Conservation (phyloP, 2,329 filamentous ascomycete species). For the Apiospora arundinis region DNA sequence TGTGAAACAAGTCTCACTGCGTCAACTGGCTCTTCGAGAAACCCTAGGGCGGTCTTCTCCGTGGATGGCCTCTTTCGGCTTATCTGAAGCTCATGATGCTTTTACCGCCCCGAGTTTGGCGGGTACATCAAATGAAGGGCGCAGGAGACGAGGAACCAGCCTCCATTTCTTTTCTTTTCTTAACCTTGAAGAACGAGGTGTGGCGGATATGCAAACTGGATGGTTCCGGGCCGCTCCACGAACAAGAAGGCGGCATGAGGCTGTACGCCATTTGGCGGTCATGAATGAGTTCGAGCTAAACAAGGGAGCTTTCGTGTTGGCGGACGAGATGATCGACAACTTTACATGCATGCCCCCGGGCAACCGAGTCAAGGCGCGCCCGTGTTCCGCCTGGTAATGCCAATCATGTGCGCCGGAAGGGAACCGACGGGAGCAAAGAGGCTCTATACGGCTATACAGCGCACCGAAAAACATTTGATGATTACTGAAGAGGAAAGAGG, state of each 20-base stretch:
- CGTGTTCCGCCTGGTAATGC: neutral
- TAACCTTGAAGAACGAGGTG: neutral
- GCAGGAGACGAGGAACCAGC: neutral
- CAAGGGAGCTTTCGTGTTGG: neutral
- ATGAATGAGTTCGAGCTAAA: neutral
- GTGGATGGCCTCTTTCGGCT: neutral
- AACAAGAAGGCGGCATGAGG: neutral
- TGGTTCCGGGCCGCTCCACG: slow-evolving; percentile 6
- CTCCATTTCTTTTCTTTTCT: neutral
- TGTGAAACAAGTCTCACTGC: slow-evolving; percentile 3
- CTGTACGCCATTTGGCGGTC: slow-evolving; percentile 8
- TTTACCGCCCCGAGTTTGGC: neutral
- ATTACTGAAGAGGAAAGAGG: neutral
- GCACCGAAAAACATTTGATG: neutral
- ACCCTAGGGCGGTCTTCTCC: neutral
- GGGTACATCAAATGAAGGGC: slow-evolving; percentile 1
- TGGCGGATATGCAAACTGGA: neutral
- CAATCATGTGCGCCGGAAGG: neutral
- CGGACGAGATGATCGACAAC: neutral
- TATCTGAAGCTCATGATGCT: neutral
- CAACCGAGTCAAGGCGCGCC: neutral
- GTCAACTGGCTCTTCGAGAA: neutral
- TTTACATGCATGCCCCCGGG: neutral
- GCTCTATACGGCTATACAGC: neutral
- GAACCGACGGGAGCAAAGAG: neutral